Evolutionary conservation across 2,329 filamentous ascomycete genomes (phyloP), one percentile per base, ranked within the genome.

Genomic region (Cladosporium sp.): DNA sequence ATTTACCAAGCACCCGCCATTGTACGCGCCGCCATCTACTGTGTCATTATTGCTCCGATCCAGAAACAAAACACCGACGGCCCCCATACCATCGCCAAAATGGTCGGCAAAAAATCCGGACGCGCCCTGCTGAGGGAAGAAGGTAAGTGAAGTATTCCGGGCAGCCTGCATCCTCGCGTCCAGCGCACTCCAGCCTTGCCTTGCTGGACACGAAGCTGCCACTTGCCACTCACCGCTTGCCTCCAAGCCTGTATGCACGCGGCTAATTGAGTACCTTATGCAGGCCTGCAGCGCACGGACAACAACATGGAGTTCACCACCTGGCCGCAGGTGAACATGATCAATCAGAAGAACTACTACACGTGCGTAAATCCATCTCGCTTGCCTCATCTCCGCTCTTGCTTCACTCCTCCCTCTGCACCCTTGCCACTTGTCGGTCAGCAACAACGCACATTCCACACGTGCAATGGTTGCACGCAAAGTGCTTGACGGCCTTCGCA

Each of bases 261-360:
- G 65, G 61, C 60, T 66, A 62, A 66, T 61, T 49, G 40, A 61
- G 40, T 50, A 62, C n/a, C 40, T 55, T 40, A 49, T 60, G 59
- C 77, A 97, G 94, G 95, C 70, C 88, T 99, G 70, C 92, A 96
- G 81, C 88, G 94, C 76, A 98, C 95, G 67, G 95, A 99, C 83
- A 99, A 99, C 86, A 93, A 94, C 80, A 94, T 99, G 90, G 95
- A 93, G 76, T 87, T 95, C 76, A 91, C 93, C 57, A 96, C 86
- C 78, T 99, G 95, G 94, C 94, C 95, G 11, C 90, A 95, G 75
- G 89, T 97, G 66, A 85, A 87, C 52, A 92, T 95, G 73, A 99
- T 99, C 80, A 99, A 99, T 77, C 95, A 99, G 79, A 99, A 99
- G 83, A 99, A 99, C 79, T 99, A 99, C 80, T 97, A 97, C 78